Evolutionary conservation across 257 asterid genomes (phyloP).

Genomic region (Anisodus acutangulus): DNA sequence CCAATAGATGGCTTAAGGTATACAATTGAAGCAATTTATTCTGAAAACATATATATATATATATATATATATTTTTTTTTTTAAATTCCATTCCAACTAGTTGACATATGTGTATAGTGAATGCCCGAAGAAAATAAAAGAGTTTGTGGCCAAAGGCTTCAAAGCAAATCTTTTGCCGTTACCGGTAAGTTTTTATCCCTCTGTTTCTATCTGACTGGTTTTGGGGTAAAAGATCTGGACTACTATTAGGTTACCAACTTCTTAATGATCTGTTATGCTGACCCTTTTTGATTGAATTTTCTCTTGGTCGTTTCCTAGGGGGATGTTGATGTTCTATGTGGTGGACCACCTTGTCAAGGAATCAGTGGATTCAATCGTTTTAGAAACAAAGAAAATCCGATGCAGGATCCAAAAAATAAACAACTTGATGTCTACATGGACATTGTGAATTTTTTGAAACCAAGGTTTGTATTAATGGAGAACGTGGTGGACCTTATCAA

Average conservation of each 20-base stretch:
- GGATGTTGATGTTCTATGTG: conserved; percentile 54
- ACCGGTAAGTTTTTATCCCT: conserved; percentile 46
- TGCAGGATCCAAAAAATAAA: conserved; percentile 48
- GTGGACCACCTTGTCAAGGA: conserved; percentile 68
- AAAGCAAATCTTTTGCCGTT: conserved; percentile 42
- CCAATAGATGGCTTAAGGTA: conserved; percentile 53
- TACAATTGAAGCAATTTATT: neutral
- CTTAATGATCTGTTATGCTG: neutral
- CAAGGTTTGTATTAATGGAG: conserved; percentile 53
- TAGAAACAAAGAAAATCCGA: conserved; percentile 43
- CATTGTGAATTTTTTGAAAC: conserved; percentile 45
- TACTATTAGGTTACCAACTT: neutral
- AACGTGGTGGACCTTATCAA: conserved; percentile 53
- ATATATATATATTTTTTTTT: too few relatives aligned
- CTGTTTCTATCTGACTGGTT: neutral
- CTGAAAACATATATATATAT: neutral
- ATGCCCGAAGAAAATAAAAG: conserved; percentile 44
- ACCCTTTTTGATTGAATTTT: neutral
- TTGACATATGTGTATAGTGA: conserved; percentile 33
- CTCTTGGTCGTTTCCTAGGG: conserved; percentile 37
- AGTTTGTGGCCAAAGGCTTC: conserved; percentile 44
- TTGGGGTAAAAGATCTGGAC: neutral
- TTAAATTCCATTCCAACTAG: neutral
- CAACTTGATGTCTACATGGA: conserved; percentile 54
- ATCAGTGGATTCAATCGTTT: conserved; percentile 58